Percentiles rank a stretch among this genome's conserved stretches.
phyloP scores from a whole-genome alignment of 2,329 filamentous ascomycete species.

The Fusarium avenaceum region DNA sequence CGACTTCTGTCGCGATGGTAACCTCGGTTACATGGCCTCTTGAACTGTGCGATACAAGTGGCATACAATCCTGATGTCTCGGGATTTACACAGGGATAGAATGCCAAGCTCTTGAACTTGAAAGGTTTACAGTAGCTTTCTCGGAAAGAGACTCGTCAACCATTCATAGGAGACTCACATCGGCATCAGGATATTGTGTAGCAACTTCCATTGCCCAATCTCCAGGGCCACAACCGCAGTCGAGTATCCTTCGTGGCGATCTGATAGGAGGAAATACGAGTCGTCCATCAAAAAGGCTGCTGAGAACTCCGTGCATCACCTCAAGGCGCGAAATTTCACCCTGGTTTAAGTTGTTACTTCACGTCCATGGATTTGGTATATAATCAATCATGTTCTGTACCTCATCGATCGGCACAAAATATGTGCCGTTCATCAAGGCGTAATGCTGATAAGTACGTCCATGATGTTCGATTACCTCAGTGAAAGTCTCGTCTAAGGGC shows the following conservation, averaged over 20 bases:
- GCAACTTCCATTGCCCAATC: conserved; percentile 79
- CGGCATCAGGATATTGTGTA: conserved; percentile 71
- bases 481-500: conserved; percentile 69
- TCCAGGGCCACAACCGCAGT: conserved; percentile 80
- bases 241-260: conserved; percentile 71
- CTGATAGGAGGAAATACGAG: conserved; percentile 78
- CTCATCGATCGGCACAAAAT: conserved; percentile 79
- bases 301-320: conserved; percentile 73
- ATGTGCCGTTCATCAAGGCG: conserved; percentile 73
- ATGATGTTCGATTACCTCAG: conserved; percentile 71
- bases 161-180: conserved; percentile 62
- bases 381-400: conserved; percentile 58
- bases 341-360: conserved; percentile 57
- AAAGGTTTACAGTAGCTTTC: background rate
- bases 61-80: background rate
- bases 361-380: conserved; percentile 10
- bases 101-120: background rate
- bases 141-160: background rate
- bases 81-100: background rate
- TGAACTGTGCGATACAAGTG: background rate
- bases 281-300: conserved; percentile 73
- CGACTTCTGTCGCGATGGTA: background rate
- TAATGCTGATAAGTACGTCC: conserved; percentile 77
- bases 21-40: too few species aligned
- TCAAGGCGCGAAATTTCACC: conserved; percentile 76